Conservation (phyloP, 2,329 filamentous ascomycete genomes). For the Venturia carpophila region DNA sequence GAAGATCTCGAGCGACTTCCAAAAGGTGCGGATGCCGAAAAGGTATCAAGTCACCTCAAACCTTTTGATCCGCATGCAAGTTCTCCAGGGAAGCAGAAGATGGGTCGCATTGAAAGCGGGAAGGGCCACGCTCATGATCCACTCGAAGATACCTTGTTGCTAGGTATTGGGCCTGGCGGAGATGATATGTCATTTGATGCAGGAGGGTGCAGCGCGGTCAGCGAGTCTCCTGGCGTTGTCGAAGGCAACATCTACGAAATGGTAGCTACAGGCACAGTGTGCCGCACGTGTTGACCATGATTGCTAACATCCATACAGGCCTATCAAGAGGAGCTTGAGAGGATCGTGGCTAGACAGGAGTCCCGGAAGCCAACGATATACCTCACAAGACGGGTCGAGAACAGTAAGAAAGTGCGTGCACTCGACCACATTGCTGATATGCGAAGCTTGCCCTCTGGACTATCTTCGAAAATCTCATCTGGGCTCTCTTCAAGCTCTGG, state of each 20-base stretch:
- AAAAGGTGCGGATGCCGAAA: neutral
- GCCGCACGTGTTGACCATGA: neutral
- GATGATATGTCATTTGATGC: constrained; percentile 35
- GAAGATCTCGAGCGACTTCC: constrained; percentile 24
- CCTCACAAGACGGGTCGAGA: constrained; percentile 42
- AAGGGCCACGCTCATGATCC: constrained; percentile 59
- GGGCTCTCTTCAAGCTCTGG: constrained; percentile 4
- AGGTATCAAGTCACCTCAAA: neutral
- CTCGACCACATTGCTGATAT: constrained; percentile 21
- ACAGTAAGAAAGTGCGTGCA: constrained; percentile 32
- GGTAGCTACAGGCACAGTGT: neutral
- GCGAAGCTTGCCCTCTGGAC: neutral
- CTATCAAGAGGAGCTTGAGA: constrained; percentile 72
- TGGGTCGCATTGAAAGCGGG: constrained; percentile 28
- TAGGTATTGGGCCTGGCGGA: constrained; percentile 65
- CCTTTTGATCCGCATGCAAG: constrained; percentile 6
- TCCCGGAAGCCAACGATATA: constrained; percentile 48
- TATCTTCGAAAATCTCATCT: neutral
- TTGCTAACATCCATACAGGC: constrained; percentile 37
- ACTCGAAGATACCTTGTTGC: constrained; percentile 57
- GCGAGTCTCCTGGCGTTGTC: constrained; percentile 75
- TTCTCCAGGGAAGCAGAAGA: constrained; percentile 33
- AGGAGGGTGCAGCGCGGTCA: constrained; percentile 48
- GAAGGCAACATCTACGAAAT: constrained; percentile 84
- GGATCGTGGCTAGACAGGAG: constrained; percentile 50